These are phyloP conservation scores for Spraguea lophii DNA, from an alignment of 371 early-diverging fungal genomes.

Conservation along the genomic window DNA sequence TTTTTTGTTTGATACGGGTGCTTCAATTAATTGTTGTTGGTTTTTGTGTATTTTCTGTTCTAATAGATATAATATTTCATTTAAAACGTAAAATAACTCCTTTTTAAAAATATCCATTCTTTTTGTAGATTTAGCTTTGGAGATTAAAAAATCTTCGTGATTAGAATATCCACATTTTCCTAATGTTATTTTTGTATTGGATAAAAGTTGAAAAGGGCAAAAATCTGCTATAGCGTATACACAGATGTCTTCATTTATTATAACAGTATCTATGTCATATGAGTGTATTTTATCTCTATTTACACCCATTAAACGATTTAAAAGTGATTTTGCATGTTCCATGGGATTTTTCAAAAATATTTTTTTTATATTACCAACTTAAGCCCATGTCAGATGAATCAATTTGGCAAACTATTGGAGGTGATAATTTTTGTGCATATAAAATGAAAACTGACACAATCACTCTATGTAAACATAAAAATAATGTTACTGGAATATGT, in stretches of 20 bases:
- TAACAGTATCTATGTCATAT: neutral
- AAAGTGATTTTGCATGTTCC: conserved; percentile 15
- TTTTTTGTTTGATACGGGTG: too few species aligned
- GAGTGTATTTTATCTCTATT: conserved; percentile 4
- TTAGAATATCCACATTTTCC: conserved; percentile 10
- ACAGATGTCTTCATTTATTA: conserved; percentile 12
- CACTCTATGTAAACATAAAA: conserved; percentile 75
- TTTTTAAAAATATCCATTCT: too few species aligned
- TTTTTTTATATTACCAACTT: too few species aligned
- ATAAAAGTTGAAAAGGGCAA: conserved; percentile 25
- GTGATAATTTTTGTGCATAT: conserved; percentile 30
- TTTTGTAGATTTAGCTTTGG: too few species aligned
- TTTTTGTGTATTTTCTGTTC: too few species aligned
- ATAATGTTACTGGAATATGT: conserved; percentile 93
- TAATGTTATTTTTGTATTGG: conserved; percentile 10
- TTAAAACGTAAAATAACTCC: too few species aligned
- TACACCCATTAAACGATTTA: conserved; percentile 10
- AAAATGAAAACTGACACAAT: conserved; percentile 55
- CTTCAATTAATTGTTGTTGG: too few species aligned
- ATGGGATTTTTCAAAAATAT: too few species aligned
- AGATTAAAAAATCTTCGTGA: too few species aligned
- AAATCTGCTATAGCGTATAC: conserved; percentile 34
- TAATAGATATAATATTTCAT: too few species aligned
- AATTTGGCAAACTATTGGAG: conserved; percentile 42
- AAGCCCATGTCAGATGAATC: conserved; percentile 41